Conservation (phyloP, 139 green algal species). For the Bryopsis sp. region DNA sequence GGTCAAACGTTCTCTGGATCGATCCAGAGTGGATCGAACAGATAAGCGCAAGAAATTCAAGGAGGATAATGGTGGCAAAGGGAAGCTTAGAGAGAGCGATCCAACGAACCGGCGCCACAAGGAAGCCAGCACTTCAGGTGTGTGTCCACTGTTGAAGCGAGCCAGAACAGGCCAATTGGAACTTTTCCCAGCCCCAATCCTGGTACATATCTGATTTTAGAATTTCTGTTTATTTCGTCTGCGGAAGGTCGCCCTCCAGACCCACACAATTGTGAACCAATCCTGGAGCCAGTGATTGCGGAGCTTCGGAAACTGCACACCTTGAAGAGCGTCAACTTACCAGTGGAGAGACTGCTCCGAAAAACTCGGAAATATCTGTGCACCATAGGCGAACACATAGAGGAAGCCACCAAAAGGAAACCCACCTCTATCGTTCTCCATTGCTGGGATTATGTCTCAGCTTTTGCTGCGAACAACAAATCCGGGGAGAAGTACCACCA, state of each 20-base stretch:
- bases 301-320: conserved; percentile 45
- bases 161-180: neutral
- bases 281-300: conserved; percentile 22
- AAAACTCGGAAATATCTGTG: conserved; percentile 55
- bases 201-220: neutral
- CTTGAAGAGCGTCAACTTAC: conserved; percentile 36
- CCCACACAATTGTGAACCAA: neutral
- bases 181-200: neutral
- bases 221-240: neutral
- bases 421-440: neutral
- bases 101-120: neutral
- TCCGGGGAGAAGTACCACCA: neutral
- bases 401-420: neutral
- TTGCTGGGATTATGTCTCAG: neutral
- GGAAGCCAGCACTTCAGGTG: neutral
- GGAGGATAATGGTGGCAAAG: too few species aligned
- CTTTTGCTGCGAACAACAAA: neutral
- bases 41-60: too few species aligned
- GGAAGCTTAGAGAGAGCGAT: neutral
- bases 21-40: too few species aligned
- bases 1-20: too few species aligned
- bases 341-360: conserved; percentile 21
- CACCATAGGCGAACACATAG: conserved; percentile 24
- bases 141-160: neutral
- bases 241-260: neutral